Evolutionary conservation across 176 grass and related monocot genomes (phyloP).

Genomic region (Rhynchospora pubera): DNA sequence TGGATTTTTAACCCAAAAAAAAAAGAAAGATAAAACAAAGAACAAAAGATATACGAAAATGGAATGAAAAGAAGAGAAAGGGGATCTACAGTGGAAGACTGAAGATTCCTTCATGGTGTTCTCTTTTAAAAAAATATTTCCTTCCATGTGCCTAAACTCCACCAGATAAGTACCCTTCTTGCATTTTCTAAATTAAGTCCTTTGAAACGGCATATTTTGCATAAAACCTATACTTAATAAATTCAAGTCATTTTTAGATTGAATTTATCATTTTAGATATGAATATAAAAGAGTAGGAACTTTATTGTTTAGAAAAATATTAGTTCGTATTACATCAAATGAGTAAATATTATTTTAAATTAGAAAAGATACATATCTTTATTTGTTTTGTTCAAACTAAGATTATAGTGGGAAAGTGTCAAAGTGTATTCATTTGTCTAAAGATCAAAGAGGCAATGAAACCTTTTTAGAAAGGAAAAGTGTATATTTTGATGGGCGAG

Average conservation of each 20-base stretch:
- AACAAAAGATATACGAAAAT: slow-evolving; percentile 12
- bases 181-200: not conserved
- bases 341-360: not conserved
- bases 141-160: not conserved
- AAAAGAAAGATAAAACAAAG: not conserved
- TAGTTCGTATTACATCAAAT: no score
- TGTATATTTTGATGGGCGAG: not conserved
- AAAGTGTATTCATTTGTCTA: slow-evolving; percentile 4
- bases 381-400: not conserved
- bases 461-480: slow-evolving; percentile 10
- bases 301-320: not conserved
- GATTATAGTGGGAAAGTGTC: not conserved
- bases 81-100: not conserved
- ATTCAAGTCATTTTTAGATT: not conserved
- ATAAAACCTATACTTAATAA: not conserved
- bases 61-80: slow-evolving; percentile 29
- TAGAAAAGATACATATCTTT: not conserved
- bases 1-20: not conserved
- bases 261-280: not conserved
- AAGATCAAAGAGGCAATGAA: slow-evolving; percentile 8
- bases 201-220: not conserved
- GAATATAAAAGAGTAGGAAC: not conserved
- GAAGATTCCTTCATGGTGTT: not conserved
- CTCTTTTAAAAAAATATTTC: slow-evolving; percentile 10
- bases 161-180: not conserved